Conservation (phyloP, 1,284 basidiomycete genomes). For the Ceratobasidium theobromae region DNA sequence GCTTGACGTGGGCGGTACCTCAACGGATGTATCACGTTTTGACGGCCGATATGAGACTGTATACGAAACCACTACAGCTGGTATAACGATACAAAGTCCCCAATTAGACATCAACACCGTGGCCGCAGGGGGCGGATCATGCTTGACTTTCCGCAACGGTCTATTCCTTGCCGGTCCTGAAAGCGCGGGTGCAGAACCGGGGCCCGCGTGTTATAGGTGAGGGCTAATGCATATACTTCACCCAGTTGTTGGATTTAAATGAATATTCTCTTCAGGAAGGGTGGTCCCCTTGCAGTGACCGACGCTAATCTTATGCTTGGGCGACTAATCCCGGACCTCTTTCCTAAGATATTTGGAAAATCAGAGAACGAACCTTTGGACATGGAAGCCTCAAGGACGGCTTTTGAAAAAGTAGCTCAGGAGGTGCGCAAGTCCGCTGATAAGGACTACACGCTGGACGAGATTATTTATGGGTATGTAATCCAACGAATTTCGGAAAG, state of each 20-base stretch:
- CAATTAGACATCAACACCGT: constrained; percentile 89
- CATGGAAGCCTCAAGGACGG: constrained; percentile 58
- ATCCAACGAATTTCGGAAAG: background rate
- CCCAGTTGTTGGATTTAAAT: background rate
- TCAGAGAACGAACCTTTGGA: constrained; percentile 83
- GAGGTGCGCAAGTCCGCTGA: constrained; percentile 68
- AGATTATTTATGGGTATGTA: constrained; percentile 79
- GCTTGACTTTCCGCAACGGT: constrained; percentile 77
- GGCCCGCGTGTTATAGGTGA: constrained; percentile 77
- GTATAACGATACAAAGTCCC: constrained; percentile 84
- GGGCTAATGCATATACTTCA: constrained; percentile 35
- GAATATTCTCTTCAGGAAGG: constrained; percentile 58
- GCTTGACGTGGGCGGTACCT: constrained; percentile 83
- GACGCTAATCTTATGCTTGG: constrained; percentile 86
- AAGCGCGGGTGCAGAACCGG: constrained; percentile 82
- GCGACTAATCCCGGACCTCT: constrained; percentile 77
- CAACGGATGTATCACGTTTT: constrained; percentile 87
- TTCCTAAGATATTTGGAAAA: constrained; percentile 87
- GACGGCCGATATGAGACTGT: constrained; percentile 84
- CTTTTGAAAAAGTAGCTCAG: constrained; percentile 65
- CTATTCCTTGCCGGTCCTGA: constrained; percentile 82
- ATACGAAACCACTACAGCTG: constrained; percentile 89
- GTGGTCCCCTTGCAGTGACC: constrained; percentile 81
- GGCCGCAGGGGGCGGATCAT: constrained; percentile 85
- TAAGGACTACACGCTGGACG: constrained; percentile 68